Conservation (phyloP, 139 green algal genomes). For the Chlorella sp. region DNA sequence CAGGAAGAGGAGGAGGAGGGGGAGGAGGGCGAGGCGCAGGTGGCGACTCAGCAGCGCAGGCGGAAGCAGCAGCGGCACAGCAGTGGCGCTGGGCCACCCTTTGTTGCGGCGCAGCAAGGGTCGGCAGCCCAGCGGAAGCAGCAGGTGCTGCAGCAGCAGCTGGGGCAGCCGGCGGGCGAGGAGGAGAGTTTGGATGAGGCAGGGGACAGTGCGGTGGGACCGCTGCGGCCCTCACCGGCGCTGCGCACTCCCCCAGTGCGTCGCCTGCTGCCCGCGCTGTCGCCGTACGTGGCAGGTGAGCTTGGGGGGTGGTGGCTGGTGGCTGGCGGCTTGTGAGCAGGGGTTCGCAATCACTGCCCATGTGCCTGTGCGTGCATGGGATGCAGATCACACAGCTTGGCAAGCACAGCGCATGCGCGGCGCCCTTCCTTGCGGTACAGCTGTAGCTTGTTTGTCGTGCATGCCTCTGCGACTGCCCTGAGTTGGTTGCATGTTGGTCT, state of each 20-base stretch:
- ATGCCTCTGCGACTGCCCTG: no score
- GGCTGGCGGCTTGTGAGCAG: no score
- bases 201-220: not conserved
- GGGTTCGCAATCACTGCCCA: no score
- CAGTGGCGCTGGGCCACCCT: no score
- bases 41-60: not conserved
- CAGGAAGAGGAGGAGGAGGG: not conserved
- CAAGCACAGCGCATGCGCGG: no score
- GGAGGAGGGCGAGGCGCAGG: not conserved
- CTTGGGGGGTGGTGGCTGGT: no score
- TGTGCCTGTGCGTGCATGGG: no score
- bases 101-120: no score
- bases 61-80: not conserved
- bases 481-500: no score
- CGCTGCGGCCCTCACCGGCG: not conserved
- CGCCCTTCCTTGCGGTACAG: no score
- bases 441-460: no score
- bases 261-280: slow-evolving; percentile 11
- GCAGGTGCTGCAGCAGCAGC: not conserved
- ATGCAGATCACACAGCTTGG: no score
- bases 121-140: not conserved
- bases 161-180: not conserved
- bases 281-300: not conserved
- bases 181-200: not conserved
- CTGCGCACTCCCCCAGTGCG: slow-evolving; percentile 2